Evolutionary conservation across 495 filamentous ascomycete genomes (phyloP).

Genomic region (Penicillium angulare): DNA sequence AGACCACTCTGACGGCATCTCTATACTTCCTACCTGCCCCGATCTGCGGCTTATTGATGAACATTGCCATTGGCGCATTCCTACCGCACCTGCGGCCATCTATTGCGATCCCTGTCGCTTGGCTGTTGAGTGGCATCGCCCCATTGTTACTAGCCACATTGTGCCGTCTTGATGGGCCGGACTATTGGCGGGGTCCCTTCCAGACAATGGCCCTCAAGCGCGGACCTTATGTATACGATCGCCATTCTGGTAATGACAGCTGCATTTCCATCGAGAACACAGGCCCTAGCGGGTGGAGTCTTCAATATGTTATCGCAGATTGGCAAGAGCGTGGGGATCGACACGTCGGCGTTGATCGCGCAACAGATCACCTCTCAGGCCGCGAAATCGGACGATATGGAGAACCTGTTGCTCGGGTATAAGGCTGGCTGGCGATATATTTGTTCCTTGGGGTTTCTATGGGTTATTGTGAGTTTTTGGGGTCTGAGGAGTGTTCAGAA

Average conservation of each 20-base stretch:
- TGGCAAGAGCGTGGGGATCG: constrained; percentile 52
- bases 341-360: constrained; percentile 49
- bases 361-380: constrained; percentile 36
- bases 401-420: constrained; percentile 48
- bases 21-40: constrained; percentile 50
- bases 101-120: constrained; percentile 33
- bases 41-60: constrained; percentile 33
- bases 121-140: constrained; percentile 32
- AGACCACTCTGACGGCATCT: constrained; percentile 34
- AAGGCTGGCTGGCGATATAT: constrained; percentile 51
- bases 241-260: constrained; percentile 53
- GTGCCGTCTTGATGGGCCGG: constrained; percentile 29
- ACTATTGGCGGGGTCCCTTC: constrained; percentile 51
- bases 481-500: constrained; percentile 32
- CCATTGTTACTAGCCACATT: constrained; percentile 43
- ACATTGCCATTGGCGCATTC: constrained; percentile 45
- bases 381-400: constrained; percentile 9
- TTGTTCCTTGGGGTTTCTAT: constrained; percentile 41
- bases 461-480: constrained; percentile 34
- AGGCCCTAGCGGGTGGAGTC: constrained; percentile 56
- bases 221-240: constrained; percentile 51
- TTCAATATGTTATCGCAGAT: constrained; percentile 57
- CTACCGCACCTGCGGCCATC: constrained; percentile 40
- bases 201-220: constrained; percentile 40
- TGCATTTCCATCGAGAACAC: constrained; percentile 47